Evolutionary conservation across 208 protist species (phyloP).

Genomic region (Leishmania amazonensis): DNA sequence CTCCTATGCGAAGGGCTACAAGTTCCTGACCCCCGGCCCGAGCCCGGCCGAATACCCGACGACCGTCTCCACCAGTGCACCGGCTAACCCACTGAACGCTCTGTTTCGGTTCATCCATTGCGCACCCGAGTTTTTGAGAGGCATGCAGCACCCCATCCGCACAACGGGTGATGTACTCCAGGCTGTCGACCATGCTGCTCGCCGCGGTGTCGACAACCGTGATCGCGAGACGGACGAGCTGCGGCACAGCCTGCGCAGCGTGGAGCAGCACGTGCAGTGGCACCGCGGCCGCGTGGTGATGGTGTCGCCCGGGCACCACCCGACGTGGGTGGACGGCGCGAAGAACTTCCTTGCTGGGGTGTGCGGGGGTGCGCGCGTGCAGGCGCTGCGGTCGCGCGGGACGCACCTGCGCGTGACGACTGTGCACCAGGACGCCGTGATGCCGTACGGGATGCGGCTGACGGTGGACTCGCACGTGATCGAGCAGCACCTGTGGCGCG

Average conservation of each 20-base stretch:
- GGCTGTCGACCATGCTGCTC: too few relatives aligned
- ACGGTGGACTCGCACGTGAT: slow-evolving; percentile 59
- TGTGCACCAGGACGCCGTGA: slow-evolving; percentile 68
- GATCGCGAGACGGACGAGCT: slow-evolving; percentile 92
- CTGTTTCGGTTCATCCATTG: too few relatives aligned
- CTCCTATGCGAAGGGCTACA: too few relatives aligned
- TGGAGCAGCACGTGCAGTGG: slow-evolving; percentile 94
- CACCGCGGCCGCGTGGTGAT: slow-evolving; percentile 91
- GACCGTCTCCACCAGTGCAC: too few relatives aligned
- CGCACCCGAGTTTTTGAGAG: too few relatives aligned
- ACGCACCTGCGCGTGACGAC: slow-evolving; percentile 58
- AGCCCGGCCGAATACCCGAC: too few relatives aligned
- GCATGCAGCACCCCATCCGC: too few relatives aligned
- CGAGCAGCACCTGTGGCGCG: slow-evolving; percentile 63
- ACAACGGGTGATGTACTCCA: slow-evolving; percentile 8
- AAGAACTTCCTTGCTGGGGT: slow-evolving; percentile 53
- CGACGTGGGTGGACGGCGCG: slow-evolving; percentile 83
- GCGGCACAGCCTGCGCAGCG: slow-evolving; percentile 92
- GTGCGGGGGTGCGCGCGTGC: slow-evolving; percentile 30
- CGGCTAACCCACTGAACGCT: too few relatives aligned
- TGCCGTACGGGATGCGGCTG: slow-evolving; percentile 58
- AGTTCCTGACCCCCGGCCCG: too few relatives aligned
- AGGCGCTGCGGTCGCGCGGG: slow-evolving; percentile 25
- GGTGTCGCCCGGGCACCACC: slow-evolving; percentile 96
- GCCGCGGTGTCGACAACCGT: background rate